Conservation (phyloP, 2,329 filamentous ascomycete genomes). For the Fusarium staphyleae region DNA sequence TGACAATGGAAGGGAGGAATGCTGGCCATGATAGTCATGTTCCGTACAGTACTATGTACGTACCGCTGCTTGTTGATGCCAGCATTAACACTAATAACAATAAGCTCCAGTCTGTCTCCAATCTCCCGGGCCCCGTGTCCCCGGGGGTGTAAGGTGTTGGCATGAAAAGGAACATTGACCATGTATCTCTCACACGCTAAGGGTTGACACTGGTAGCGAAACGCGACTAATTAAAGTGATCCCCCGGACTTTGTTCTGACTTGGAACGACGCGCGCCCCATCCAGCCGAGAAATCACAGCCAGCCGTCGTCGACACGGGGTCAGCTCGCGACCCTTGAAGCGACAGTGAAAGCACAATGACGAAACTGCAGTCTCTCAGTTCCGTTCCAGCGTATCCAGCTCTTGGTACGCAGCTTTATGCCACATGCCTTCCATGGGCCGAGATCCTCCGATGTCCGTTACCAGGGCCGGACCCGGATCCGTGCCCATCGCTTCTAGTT, state of each 20-base stretch:
- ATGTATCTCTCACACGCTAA: conserved; percentile 17
- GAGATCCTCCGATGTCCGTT: conserved; percentile 28
- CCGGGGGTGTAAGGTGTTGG: conserved; percentile 23
- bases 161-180: conserved; percentile 12
- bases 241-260: conserved; percentile 33
- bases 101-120: conserved; percentile 32
- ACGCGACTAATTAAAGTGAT: conserved; percentile 24
- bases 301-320: conserved; percentile 40
- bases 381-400: too few relatives aligned
- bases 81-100: conserved; percentile 15
- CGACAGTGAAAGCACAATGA: conserved; percentile 29
- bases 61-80: conserved; percentile 25
- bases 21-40: conserved; percentile 26
- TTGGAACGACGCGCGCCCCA: conserved; percentile 17
- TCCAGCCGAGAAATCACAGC: conserved; percentile 26
- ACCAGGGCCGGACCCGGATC: conserved; percentile 3
- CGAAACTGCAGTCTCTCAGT: conserved; percentile 14
- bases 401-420: conserved; percentile 23
- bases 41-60: too few relatives aligned
- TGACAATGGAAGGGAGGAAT: conserved; percentile 26
- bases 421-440: conserved; percentile 13
- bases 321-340: conserved; percentile 18
- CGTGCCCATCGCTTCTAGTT: conserved; percentile 4
- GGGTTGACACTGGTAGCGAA: conserved; percentile 22
- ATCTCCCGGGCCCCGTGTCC: conserved; percentile 36